A percentile compares a stretch with the other conserved stretches of the same genome.
These are phyloP conservation scores for Teratosphaeriaceae sp. DNA, from an alignment of 2,329 filamentous ascomycete species.

Conservation along the genomic window DNA sequence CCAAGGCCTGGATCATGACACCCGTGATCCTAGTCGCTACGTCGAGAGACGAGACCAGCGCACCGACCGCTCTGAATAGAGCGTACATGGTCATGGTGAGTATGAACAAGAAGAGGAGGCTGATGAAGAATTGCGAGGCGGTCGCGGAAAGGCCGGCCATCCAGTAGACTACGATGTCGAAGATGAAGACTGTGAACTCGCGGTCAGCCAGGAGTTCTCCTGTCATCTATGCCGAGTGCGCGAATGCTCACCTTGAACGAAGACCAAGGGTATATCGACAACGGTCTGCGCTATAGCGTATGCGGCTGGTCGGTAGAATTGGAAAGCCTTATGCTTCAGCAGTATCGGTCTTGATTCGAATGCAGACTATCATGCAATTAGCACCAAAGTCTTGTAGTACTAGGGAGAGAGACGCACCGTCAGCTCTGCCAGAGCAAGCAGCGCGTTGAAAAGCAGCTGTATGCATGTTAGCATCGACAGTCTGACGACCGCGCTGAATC, in stretches of 20 bases:
- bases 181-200: slow-evolving; percentile 50
- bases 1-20: slow-evolving; percentile 17
- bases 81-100: slow-evolving; percentile 38
- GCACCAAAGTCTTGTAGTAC: background rate
- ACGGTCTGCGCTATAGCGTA: slow-evolving; percentile 47
- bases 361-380: slow-evolving; percentile 23
- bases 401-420: slow-evolving; percentile 28
- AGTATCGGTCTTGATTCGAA: slow-evolving; percentile 41
- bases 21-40: slow-evolving; percentile 21
- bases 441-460: slow-evolving; percentile 56
- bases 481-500: slow-evolving; percentile 67
- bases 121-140: slow-evolving; percentile 52
- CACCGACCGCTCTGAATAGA: slow-evolving; percentile 37
- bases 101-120: slow-evolving; percentile 5
- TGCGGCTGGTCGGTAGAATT: slow-evolving; percentile 26
- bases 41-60: slow-evolving; percentile 18
- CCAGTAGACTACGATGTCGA: slow-evolving; percentile 56
- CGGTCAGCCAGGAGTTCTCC: too few species aligned
- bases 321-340: slow-evolving; percentile 38
- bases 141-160: slow-evolving; percentile 50
- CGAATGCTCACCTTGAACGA: too few species aligned
- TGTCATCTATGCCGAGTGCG: too few species aligned
- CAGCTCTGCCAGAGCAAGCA: slow-evolving; percentile 62
- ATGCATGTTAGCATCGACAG: slow-evolving; percentile 59
- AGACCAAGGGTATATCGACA: slow-evolving; percentile 46